These are phyloP conservation scores for Phytopythium cucurbitacearum DNA, from an alignment of 352 stramenopile genomes.

Conservation along the genomic window DNA sequence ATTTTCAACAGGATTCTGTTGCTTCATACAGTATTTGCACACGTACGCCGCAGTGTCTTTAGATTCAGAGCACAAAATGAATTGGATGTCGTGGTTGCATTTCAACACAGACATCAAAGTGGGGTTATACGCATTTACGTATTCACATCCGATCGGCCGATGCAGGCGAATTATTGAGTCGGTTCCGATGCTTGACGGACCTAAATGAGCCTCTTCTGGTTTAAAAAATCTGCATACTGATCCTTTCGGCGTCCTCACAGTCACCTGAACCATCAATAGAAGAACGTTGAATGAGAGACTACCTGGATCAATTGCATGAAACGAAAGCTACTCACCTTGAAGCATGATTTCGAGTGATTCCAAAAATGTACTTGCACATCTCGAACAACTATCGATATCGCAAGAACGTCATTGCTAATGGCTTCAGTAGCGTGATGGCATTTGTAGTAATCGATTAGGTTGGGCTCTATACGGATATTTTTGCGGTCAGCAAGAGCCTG, in stretches of 20 bases:
- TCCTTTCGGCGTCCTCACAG: constrained; percentile 8
- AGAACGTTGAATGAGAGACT: too few species aligned
- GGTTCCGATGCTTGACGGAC: neutral
- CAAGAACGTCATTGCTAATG: too few species aligned
- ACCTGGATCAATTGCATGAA: too few species aligned
- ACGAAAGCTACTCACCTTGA: too few species aligned
- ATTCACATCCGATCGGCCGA: constrained; percentile 14
- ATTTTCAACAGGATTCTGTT: constrained; percentile 19
- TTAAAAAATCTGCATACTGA: constrained; percentile 19
- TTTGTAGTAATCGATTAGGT: too few species aligned
- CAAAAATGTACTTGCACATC: too few species aligned
- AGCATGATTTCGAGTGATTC: too few species aligned
- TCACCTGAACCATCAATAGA: too few species aligned
- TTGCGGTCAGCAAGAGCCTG: too few species aligned
- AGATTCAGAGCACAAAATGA: constrained; percentile 7
- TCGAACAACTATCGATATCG: too few species aligned
- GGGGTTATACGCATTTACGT: constrained; percentile 23
- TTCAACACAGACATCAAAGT: constrained; percentile 12
- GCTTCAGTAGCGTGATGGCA: too few species aligned
- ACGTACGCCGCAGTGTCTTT: constrained; percentile 20
- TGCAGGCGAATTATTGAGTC: constrained; percentile 1
- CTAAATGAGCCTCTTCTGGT: constrained; percentile 5
- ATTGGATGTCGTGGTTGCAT: constrained; percentile 24
- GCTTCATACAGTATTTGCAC: constrained; percentile 27
- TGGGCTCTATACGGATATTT: too few species aligned